These are phyloP conservation scores for Arxiozyma slooffiae DNA, from an alignment of 1,139 yeast species.

Conservation along the genomic window DNA sequence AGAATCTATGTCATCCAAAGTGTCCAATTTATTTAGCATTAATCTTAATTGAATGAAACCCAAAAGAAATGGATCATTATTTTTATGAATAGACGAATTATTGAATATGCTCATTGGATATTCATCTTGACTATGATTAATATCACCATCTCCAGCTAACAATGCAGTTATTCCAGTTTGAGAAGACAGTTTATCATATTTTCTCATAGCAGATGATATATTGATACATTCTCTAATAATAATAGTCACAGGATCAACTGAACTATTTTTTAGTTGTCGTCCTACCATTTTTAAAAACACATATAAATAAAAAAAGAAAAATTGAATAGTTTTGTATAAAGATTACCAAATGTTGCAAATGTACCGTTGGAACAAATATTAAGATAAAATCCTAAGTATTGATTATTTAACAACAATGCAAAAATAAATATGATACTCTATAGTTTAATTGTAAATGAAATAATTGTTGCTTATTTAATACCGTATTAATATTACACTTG, in stretches of 20 bases:
- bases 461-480: neutral
- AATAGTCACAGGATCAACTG: slow-evolving; percentile 70
- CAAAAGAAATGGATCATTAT: slow-evolving; percentile 59
- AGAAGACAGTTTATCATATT: slow-evolving; percentile 61
- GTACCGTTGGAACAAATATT: too few relatives aligned
- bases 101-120: slow-evolving; percentile 26
- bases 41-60: slow-evolving; percentile 73
- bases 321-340: too few relatives aligned
- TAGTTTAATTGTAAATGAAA: neutral
- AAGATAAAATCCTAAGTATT: too few relatives aligned
- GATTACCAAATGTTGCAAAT: too few relatives aligned
- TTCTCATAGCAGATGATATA: slow-evolving; percentile 85
- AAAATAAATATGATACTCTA: too few relatives aligned
- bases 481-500: neutral
- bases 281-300: neutral
- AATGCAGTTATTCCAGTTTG: slow-evolving; percentile 86
- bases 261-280: slow-evolving; percentile 7
- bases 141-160: slow-evolving; percentile 43
- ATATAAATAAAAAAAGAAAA: too few relatives aligned
- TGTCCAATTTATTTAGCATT: slow-evolving; percentile 50
- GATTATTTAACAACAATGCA: too few relatives aligned
- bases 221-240: slow-evolving; percentile 82
- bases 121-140: slow-evolving; percentile 35
- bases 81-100: slow-evolving; percentile 18
- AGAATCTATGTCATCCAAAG: slow-evolving; percentile 53